These are phyloP conservation scores for Pseudonectria foliicola DNA, from an alignment of 2,329 filamentous ascomycete genomes.

Conservation along the genomic window DNA sequence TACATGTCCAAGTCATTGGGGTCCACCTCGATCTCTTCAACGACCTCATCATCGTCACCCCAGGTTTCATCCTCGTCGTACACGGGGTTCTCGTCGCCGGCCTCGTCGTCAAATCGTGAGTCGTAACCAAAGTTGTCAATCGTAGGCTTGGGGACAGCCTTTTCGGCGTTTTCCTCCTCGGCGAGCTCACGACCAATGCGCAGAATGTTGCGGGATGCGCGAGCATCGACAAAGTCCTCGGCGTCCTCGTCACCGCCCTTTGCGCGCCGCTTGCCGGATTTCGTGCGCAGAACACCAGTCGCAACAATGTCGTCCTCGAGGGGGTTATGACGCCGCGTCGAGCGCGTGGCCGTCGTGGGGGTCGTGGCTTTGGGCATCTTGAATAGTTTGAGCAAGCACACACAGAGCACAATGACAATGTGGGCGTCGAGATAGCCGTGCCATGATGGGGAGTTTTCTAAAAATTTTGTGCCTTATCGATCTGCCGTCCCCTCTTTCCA, in stretches of 20 bases:
- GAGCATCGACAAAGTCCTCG: conserved; percentile 73
- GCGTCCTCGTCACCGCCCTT: conserved; percentile 55
- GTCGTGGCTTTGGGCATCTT: conserved; percentile 75
- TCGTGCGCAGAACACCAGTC: conserved; percentile 62
- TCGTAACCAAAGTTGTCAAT: conserved; percentile 68
- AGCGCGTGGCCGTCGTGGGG: conserved; percentile 44
- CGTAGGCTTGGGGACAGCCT: conserved; percentile 33
- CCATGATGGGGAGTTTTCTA: conserved; percentile 22
- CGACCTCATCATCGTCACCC: conserved; percentile 70
- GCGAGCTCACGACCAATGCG: conserved; percentile 82
- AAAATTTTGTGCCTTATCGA: conserved; percentile 34
- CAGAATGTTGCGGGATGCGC: conserved; percentile 81
- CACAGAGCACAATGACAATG: conserved; percentile 14
- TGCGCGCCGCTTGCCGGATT: conserved; percentile 63
- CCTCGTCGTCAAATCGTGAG: conserved; percentile 58
- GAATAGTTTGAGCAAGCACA: conserved; percentile 14
- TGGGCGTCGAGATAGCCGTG: conserved; percentile 18
- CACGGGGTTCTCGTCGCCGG: conserved; percentile 35
- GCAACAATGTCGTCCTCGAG: conserved; percentile 81
- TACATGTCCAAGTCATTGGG: conserved; percentile 85
- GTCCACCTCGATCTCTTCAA: conserved; percentile 72
- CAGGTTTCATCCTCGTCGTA: conserved; percentile 58
- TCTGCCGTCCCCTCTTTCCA: conserved; percentile 30
- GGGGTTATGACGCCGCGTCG: conserved; percentile 73
- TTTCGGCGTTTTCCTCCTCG: conserved; percentile 60